These are phyloP conservation scores for Tetraselmis chui DNA, from an alignment of 139 green algal genomes.

Conservation along the genomic window DNA sequence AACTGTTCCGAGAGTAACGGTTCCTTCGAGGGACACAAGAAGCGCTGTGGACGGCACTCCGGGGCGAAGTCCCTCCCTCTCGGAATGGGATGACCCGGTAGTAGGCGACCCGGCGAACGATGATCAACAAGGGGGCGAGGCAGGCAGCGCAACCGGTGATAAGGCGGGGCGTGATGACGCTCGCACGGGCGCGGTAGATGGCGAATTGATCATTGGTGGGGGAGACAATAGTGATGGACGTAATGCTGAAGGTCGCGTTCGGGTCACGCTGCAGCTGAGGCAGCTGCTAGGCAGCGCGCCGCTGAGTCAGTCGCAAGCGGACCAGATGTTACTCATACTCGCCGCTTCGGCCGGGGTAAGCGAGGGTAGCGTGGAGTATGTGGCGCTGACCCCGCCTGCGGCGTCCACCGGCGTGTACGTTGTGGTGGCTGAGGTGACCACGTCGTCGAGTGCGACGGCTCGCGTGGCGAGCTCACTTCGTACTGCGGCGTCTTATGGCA, in stretches of 20 bases:
- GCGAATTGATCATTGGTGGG: too few species aligned
- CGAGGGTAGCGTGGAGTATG: not conserved
- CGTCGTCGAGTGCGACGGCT: too few species aligned
- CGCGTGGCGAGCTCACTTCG: not conserved
- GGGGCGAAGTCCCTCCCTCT: too few species aligned
- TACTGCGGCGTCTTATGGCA: not conserved
- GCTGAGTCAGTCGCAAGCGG: not conserved
- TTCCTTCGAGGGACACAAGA: too few species aligned
- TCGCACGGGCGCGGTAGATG: too few species aligned
- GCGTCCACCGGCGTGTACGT: not conserved
- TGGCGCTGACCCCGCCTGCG: not conserved
- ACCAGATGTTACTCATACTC: not conserved
- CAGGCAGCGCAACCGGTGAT: too few species aligned
- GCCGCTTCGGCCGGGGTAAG: not conserved
- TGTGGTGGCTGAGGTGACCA: not conserved
- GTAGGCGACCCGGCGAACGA: too few species aligned
- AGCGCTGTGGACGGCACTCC: too few species aligned
- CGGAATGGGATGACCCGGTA: too few species aligned
- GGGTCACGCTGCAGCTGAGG: not conserved
- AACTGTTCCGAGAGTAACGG: too few species aligned
- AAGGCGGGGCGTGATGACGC: too few species aligned
- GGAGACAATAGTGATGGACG: not conserved
- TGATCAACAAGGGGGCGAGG: too few species aligned
- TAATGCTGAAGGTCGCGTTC: not conserved
- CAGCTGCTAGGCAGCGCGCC: not conserved